These are phyloP conservation scores for Aeschynomene evenia DNA, from an alignment of 306 rosid species.

Conservation along the genomic window DNA sequence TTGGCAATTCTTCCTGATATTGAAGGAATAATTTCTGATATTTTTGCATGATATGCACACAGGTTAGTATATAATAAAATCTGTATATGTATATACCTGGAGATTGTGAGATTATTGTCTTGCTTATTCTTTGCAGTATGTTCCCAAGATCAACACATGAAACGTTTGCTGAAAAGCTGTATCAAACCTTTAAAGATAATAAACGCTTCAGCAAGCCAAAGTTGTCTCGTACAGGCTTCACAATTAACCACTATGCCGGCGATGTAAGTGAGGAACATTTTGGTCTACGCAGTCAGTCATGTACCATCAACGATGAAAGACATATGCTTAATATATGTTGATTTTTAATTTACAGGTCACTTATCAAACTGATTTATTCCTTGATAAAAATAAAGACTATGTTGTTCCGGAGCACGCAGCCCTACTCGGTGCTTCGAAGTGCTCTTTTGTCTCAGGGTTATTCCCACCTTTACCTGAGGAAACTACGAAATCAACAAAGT, in stretches of 20 bases:
- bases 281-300: not conserved
- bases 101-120: conserved; percentile 36
- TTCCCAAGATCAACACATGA: conserved; percentile 96
- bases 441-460: conserved; percentile 80
- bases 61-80: no score
- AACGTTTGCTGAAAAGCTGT: conserved; percentile 86
- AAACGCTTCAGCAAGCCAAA: conserved; percentile 98
- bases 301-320: not conserved
- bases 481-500: conserved; percentile 82
- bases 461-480: conserved; percentile 90
- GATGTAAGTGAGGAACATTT: conserved; percentile 64
- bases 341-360: conserved; percentile 69
- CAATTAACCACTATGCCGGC: conserved; percentile 90
- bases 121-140: conserved; percentile 72
- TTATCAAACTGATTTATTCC: conserved; percentile 88
- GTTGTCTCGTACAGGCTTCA: conserved; percentile 80
- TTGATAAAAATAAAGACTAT: conserved; percentile 95
- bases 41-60: not conserved
- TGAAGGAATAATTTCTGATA: not conserved
- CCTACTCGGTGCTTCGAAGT: conserved; percentile 70
- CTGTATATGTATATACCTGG: conserved; percentile 22
- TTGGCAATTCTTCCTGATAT: conserved; percentile 7
- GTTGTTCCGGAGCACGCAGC: conserved; percentile 95
- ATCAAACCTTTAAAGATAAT: conserved; percentile 81
- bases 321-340: conserved; percentile 8